phyloP scores from a whole-genome alignment of 2,329 filamentous ascomycete species.

The Neonectria coccinea region DNA sequence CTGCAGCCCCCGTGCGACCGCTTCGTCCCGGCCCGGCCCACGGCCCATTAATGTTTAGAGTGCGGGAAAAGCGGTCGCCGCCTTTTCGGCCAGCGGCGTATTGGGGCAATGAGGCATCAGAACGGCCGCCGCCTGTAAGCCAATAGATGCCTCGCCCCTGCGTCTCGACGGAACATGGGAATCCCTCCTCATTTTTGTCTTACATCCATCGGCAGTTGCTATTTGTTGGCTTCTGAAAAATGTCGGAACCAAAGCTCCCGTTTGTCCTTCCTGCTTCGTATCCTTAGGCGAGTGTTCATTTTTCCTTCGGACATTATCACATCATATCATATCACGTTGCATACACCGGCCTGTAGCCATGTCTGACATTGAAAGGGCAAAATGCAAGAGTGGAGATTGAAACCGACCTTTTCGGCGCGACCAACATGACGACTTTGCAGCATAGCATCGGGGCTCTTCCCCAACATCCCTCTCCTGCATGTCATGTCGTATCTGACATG shows the following conservation, averaged over 20 bases:
- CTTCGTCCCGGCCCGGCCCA: background rate
- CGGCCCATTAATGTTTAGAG: background rate
- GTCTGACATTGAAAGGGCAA: conserved; percentile 37
- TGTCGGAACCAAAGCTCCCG: background rate
- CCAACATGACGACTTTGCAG: conserved; percentile 28
- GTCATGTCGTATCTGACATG: conserved; percentile 25
- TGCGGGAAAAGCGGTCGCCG: background rate
- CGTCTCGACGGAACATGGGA: background rate
- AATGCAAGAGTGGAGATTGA: conserved; percentile 47
- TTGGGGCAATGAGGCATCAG: background rate
- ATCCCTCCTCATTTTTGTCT: background rate
- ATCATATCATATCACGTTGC: background rate
- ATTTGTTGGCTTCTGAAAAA: background rate
- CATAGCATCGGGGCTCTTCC: conserved; percentile 7
- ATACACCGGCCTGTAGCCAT: background rate
- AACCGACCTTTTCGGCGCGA: conserved; percentile 40
- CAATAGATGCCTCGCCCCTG: conserved; percentile 1
- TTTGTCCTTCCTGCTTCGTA: background rate
- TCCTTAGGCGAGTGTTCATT: background rate
- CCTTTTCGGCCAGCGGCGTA: background rate
- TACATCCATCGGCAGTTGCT: background rate
- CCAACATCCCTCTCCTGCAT: conserved; percentile 20
- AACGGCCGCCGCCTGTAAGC: background rate
- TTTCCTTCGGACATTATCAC: background rate
- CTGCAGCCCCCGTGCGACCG: background rate